These are phyloP conservation scores for Gastrolobium villosum DNA, from an alignment of 306 rosid species.

Conservation along the genomic window DNA sequence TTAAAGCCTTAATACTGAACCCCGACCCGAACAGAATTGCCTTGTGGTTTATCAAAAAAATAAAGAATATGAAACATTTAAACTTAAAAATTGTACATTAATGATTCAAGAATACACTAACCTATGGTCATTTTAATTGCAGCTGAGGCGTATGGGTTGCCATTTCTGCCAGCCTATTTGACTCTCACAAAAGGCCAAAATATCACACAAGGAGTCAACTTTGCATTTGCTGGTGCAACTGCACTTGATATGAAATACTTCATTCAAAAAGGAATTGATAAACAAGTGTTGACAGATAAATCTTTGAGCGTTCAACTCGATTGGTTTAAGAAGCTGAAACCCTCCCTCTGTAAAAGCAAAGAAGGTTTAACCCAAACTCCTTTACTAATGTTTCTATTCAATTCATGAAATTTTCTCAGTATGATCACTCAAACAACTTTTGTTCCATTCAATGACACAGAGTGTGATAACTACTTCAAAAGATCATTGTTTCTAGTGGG, in stretches of 20 bases:
- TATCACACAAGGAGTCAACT: constrained; percentile 54
- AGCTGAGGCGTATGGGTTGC: constrained; percentile 65
- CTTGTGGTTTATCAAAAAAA: too few species aligned
- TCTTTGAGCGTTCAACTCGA: constrained; percentile 54
- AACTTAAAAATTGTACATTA: neutral
- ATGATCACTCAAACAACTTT: neutral
- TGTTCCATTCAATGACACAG: neutral
- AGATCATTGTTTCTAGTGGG: constrained; percentile 1
- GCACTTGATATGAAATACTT: constrained; percentile 53
- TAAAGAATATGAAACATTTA: neutral
- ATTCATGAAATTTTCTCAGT: neutral
- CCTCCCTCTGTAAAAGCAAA: constrained; percentile 46
- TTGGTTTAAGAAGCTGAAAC: constrained; percentile 62
- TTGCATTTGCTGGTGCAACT: constrained; percentile 64
- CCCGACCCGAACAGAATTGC: too few species aligned
- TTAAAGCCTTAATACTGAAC: too few species aligned
- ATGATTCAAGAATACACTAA: neutral
- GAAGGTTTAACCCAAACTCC: neutral
- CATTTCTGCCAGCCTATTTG: constrained; percentile 54
- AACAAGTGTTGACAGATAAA: too few species aligned
- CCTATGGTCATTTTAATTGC: neutral
- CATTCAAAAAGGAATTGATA: neutral
- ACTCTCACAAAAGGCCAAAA: neutral
- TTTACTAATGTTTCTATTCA: neutral
- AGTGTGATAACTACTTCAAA: constrained; percentile 50